phyloP scores from a whole-genome alignment of 2,329 filamentous ascomycete genomes.

The Aspergillus proliferans region DNA sequence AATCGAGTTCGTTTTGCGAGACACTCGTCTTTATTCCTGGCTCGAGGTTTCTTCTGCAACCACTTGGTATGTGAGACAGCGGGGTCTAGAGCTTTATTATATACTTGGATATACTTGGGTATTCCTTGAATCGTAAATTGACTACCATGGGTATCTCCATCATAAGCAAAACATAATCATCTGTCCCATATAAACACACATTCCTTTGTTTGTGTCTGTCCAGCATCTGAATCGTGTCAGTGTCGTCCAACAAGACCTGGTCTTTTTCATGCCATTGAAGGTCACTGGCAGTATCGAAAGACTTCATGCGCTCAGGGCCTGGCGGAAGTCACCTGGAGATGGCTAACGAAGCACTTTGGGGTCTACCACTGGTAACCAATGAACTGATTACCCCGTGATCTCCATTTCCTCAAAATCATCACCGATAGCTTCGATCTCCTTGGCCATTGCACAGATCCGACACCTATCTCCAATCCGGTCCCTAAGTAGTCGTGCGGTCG shows the following conservation, averaged over 20 bases:
- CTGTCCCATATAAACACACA: neutral
- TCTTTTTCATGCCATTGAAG: no score
- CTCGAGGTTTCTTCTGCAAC: no score
- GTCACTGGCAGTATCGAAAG: no score
- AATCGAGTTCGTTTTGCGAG: neutral
- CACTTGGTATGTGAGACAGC: neutral
- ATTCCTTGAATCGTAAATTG: slow-evolving; percentile 8
- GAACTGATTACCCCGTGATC: neutral
- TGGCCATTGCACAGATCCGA: slow-evolving; percentile 32
- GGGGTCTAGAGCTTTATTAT: neutral
- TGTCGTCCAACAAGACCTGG: no score
- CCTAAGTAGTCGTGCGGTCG: slow-evolving; percentile 70
- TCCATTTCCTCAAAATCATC: slow-evolving; percentile 6
- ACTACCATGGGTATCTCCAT: slow-evolving; percentile 21
- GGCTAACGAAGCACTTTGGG: no score
- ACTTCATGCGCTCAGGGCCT: no score
- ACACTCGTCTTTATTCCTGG: neutral
- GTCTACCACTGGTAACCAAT: no score
- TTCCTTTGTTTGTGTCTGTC: no score
- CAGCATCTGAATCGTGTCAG: no score
- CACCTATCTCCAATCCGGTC: slow-evolving; percentile 55
- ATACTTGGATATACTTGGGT: neutral
- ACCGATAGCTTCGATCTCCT: slow-evolving; percentile 29
- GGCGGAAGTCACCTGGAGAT: no score
- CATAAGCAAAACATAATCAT: slow-evolving; percentile 14